These are phyloP conservation scores for Aspergillus fijiensis DNA, from an alignment of 2,329 filamentous ascomycete species.

Conservation along the genomic window DNA sequence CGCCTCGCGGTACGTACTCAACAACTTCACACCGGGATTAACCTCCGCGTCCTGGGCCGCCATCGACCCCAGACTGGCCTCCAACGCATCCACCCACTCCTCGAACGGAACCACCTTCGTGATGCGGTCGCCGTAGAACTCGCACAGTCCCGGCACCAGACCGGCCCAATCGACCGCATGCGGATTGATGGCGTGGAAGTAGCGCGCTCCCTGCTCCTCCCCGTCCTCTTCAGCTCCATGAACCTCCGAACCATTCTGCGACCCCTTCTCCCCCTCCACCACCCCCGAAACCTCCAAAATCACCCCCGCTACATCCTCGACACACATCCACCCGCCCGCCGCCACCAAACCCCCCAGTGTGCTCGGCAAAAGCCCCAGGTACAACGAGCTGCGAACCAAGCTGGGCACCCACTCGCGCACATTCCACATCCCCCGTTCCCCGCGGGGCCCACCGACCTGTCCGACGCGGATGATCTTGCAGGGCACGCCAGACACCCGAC, in stretches of 20 bases:
- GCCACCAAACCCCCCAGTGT: conserved; percentile 42
- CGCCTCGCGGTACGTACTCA: background rate
- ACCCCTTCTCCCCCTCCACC: no score
- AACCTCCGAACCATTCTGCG: no score
- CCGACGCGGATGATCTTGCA: conserved; percentile 33
- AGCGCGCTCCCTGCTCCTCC: background rate
- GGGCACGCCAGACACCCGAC: conserved; percentile 20
- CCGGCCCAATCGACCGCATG: background rate
- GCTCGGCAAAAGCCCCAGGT: conserved; percentile 49
- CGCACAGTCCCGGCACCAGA: background rate
- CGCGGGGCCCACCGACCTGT: conserved; percentile 35
- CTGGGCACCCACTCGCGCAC: conserved; percentile 46
- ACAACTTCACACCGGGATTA: conserved; percentile 3
- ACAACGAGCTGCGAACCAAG: conserved; percentile 53
- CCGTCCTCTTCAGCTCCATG: background rate
- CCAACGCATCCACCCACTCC: conserved; percentile 1
- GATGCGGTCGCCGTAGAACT: background rate
- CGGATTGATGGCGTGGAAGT: conserved; percentile 7
- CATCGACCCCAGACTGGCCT: background rate
- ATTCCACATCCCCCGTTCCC: conserved; percentile 54
- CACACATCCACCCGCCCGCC: conserved; percentile 53
- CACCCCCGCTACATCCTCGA: conserved; percentile 14
- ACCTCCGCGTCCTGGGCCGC: background rate
- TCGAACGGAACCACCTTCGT: background rate
- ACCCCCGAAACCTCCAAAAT: conserved; percentile 2